These are phyloP conservation scores for Torulaspora indica DNA, from an alignment of 805 yeast genomes.

Conservation along the genomic window DNA sequence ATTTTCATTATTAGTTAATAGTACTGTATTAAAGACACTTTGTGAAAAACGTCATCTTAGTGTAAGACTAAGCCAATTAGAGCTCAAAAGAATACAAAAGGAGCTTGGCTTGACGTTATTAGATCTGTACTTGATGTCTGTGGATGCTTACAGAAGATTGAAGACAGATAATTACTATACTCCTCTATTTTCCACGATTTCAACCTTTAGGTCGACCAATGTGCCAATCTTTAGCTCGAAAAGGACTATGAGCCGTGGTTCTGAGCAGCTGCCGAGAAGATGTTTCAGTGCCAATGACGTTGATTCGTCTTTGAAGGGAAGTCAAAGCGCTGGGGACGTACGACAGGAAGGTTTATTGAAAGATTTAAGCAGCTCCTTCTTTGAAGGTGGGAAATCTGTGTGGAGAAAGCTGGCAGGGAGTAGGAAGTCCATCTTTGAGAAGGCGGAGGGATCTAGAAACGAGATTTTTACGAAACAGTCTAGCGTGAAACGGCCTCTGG, in stretches of 20 bases:
- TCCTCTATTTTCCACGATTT: conserved; percentile 21
- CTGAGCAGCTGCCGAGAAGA: conserved; percentile 2
- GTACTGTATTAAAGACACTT: too few relatives aligned
- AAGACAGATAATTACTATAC: conserved; percentile 17
- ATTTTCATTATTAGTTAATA: not conserved
- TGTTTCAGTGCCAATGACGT: not conserved
- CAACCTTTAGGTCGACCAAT: conserved; percentile 21
- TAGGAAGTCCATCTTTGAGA: not conserved
- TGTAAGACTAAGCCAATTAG: not conserved
- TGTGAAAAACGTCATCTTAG: not conserved
- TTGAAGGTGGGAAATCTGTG: conserved; percentile 14
- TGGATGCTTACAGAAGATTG: conserved; percentile 17
- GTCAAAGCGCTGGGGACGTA: not conserved
- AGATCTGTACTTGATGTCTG: conserved; percentile 12
- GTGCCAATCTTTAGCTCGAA: conserved; percentile 20
- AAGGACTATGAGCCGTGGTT: conserved; percentile 18
- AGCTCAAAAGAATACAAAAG: not conserved
- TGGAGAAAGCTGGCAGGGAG: conserved; percentile 10
- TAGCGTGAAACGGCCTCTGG: not conserved
- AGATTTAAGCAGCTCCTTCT: conserved; percentile 9
- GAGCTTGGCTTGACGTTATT: not conserved
- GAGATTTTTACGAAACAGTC: not conserved
- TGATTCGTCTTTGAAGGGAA: not conserved
- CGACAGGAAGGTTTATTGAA: conserved; percentile 6
- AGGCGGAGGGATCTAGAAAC: not conserved